Percentiles rank a stretch among this genome's conserved stretches.
These are phyloP conservation scores for Lachancea thermotolerans DNA, from an alignment of 805 yeast species.

Conservation along the genomic window DNA sequence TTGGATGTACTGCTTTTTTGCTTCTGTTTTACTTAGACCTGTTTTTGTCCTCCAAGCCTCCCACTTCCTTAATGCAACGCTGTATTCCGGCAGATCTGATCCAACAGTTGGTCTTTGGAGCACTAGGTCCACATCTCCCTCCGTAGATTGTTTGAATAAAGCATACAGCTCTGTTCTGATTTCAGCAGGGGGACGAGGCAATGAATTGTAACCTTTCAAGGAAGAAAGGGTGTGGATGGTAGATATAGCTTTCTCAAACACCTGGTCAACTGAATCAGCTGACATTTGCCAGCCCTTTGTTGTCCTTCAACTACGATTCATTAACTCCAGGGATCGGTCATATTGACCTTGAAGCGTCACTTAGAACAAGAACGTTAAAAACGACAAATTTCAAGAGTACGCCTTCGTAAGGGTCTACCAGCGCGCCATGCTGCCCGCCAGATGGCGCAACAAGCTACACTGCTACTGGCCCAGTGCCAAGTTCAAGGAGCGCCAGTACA, in stretches of 20 bases:
- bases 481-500: too few relatives aligned
- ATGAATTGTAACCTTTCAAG: constrained; percentile 50
- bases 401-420: too few relatives aligned
- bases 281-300: constrained; percentile 5
- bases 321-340: background rate
- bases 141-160: constrained; percentile 82
- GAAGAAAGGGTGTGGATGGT: constrained; percentile 69
- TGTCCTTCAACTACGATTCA: background rate
- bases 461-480: too few relatives aligned
- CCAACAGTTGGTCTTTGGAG: constrained; percentile 60
- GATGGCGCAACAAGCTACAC: too few relatives aligned
- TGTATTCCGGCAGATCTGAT: constrained; percentile 45
- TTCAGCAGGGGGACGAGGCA: constrained; percentile 74
- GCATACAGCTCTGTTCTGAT: constrained; percentile 67
- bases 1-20: constrained; percentile 64
- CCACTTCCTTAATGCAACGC: constrained; percentile 67
- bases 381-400: too few relatives aligned
- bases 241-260: constrained; percentile 74
- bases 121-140: constrained; percentile 69
- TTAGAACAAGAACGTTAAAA: too few relatives aligned
- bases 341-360: too few relatives aligned
- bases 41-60: constrained; percentile 78
- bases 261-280: constrained; percentile 44
- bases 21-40: constrained; percentile 62
- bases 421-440: too few relatives aligned